Evolutionary conservation across 139 green algal species (phyloP).

Genomic region (Deuterostichococcus epilithicus): DNA sequence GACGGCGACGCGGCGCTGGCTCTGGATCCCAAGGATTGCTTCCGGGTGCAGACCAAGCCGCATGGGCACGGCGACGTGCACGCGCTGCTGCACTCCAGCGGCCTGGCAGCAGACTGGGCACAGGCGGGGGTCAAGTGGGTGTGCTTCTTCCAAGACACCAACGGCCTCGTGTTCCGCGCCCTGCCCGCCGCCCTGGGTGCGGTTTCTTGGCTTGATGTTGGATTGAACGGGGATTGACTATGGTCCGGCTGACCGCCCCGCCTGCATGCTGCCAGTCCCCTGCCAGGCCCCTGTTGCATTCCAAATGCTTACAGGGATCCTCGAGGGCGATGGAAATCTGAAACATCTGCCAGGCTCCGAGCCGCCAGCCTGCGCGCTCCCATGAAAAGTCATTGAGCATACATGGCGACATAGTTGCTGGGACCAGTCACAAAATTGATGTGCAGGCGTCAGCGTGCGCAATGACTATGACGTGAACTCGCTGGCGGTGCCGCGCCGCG

Average conservation of each 20-base stretch:
- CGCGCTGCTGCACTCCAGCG: conserved; percentile 79
- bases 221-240: neutral
- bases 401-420: too few species aligned
- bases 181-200: conserved; percentile 79
- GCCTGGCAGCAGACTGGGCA: conserved; percentile 67
- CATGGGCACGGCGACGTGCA: conserved; percentile 99
- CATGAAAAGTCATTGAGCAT: too few species aligned
- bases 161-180: conserved; percentile 89
- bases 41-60: conserved; percentile 86
- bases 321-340: too few species aligned
- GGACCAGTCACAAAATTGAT: too few species aligned
- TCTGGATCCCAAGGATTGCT: conserved; percentile 70
- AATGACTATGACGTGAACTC: conserved; percentile 91
- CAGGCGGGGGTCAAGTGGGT: conserved; percentile 83
- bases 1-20: conserved; percentile 88
- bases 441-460: conserved; percentile 54
- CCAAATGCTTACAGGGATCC: too few species aligned
- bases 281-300: too few species aligned
- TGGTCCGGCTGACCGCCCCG: neutral
- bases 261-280: too few species aligned
- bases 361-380: too few species aligned
- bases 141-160: conserved; percentile 99
- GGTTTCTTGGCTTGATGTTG: neutral
- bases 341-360: too few species aligned
- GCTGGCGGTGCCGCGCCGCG: conserved; percentile 85